Base-by-base conservation (phyloP, 768 basidiomycete genomes). In the Russula sp. region DNA sequence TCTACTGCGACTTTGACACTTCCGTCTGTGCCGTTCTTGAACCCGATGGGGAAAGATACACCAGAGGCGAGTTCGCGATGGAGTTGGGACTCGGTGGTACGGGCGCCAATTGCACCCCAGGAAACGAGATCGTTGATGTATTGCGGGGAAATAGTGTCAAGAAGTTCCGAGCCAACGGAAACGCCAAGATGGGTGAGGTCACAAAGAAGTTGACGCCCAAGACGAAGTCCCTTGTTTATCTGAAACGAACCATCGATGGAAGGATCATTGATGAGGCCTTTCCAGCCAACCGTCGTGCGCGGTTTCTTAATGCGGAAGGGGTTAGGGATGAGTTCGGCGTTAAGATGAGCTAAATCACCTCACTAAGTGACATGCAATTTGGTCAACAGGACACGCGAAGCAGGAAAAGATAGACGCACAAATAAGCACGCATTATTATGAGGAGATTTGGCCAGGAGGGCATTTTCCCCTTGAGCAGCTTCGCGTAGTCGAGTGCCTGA, bases 21-120 rank as follows among this genome's bases (percentile, higher is more conserved):
- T 60, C 97, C 97, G 75, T 98, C 96, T 3, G 97, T 99, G 59
- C 97, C 96, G 74, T 99, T 99, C 77, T 99, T 99, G 87, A 99
- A 99, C 10, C 94, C 92, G 68, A 98, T 93, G 24, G 97, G 95
- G 87, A 97, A 98, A 57, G 95, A 97, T 28, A 92, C 88, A 72
- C 95, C 96, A 4, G 90, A 94, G 5, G 94, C 94, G 51, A 98
- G 88, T 76, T 98, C 97, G 63, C 97, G 88, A 73, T 98, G 97
- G 9, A 99, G 85, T 76, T 98, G 96, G 3, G 90, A 92, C 76
- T 99, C 97, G 42, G 97, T 99, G 1, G 97, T 98, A 59, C 97
- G 84, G 1, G 97, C 97, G 28, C 97, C 96, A 68, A 99, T 98
- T 9, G 96, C 94, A 48, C 93, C 94, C 94, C 94, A 96, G 59